Conservation (phyloP, 2,329 filamentous ascomycete species). For the Clonostachys sp. region DNA sequence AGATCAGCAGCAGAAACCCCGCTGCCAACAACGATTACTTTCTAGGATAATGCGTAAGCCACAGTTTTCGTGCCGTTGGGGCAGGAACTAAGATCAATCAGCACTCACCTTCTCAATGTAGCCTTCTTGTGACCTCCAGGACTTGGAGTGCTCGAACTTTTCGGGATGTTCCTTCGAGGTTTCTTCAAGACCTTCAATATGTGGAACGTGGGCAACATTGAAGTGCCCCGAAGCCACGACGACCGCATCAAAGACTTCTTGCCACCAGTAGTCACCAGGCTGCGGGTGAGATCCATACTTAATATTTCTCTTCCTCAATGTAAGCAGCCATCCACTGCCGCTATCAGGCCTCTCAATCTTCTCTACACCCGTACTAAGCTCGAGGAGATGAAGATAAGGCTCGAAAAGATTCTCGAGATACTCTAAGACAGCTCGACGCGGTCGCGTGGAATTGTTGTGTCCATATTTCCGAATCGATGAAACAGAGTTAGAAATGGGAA, state of each 20-base stretch:
- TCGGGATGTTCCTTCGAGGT: conserved; percentile 39
- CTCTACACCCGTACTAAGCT: no score
- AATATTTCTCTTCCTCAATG: no score
- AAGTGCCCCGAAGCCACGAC: conserved; percentile 58
- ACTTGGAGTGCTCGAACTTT: conserved; percentile 49
- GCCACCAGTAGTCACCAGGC: conserved; percentile 54
- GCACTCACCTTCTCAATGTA: conserved; percentile 37
- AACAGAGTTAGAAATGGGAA: no score
- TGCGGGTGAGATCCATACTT: conserved; percentile 11
- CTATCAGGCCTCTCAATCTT: no score
- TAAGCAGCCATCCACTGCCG: no score
- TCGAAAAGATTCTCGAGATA: no score
- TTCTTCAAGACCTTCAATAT: conserved; percentile 40
- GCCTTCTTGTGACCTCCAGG: conserved; percentile 39
- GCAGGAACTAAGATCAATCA: neutral
- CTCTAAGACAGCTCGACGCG: no score
- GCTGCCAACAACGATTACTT: conserved; percentile 57
- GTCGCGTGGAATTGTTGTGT: no score
- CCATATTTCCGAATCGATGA: no score
- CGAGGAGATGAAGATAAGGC: no score
- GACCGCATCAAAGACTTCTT: conserved; percentile 56
- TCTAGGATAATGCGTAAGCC: conserved; percentile 22
- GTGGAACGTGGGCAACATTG: conserved; percentile 50
- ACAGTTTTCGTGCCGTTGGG: no score
- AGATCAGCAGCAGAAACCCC: conserved; percentile 63